Base-by-base conservation (phyloP, 1,284 basidiomycete genomes). In the Kalmanozyma brasiliensis region DNA sequence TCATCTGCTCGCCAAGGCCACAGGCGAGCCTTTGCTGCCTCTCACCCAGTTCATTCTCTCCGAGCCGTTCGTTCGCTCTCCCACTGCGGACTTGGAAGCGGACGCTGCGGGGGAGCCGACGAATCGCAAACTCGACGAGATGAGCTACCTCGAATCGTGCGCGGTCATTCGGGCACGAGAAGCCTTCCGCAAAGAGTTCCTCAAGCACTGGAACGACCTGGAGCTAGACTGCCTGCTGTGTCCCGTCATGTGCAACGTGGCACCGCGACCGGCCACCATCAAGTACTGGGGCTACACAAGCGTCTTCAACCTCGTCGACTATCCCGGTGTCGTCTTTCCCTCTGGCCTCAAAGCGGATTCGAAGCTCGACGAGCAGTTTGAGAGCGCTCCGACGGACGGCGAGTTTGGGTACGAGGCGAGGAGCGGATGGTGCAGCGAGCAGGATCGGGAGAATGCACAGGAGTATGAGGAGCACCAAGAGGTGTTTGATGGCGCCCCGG, bases 281-380 rank as follows among this genome's bases (percentile, higher is more conserved):
- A 48, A 37, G 22, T 73, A 73, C 41, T 73, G 63, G 71, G 58
- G 58, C 20, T 76, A 76, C 47, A 76, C 74, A 26, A 57, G 55
- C 26, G 55, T 64, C 14, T 76, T 73, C 40, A 76, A 76, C 16
- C 60, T 76, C 9, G 57, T 66, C 42, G 73, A 76, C 44, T 59
- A 64, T 24, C 74, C 74, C 0, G 64, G 62, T 1, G 60, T 68
- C 3, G 64, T 66, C 10, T 69, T 76, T 19, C 74, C 74, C 1
- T 62, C 69, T 13, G 57, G 60, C 9, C 38, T 57, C 37, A 35
- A 41, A 8, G 60, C 60, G 1, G 49, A 69, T 23, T n/a, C 26
- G 2, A 26, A 49, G 37, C 13, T 42, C 9, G 68, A 66, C 19
- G 4, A 11, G 4, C 8, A 46, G 19, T 74, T 32, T 22, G 73